Evolutionary conservation across 768 basidiomycete genomes (phyloP).

Genomic region (Arthromyces matolae): DNA sequence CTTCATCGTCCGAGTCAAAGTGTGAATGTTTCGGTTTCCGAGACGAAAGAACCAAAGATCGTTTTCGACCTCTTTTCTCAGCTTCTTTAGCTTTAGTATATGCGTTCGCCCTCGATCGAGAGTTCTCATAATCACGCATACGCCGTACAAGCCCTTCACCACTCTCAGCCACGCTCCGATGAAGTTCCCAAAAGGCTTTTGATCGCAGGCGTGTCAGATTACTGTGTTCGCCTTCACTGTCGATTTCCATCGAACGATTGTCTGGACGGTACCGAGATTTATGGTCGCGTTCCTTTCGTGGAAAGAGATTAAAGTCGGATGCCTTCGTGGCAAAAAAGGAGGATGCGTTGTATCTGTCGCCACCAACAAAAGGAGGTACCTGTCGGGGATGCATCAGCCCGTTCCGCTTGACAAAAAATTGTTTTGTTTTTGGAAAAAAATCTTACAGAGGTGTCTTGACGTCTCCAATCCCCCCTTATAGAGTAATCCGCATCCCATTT

Average conservation of each 20-base stretch:
- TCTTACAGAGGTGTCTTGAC: slow-evolving; percentile 47
- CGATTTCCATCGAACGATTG: slow-evolving; percentile 12
- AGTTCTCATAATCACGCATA: slow-evolving; percentile 70
- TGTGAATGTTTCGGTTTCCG: slow-evolving; percentile 19
- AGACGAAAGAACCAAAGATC: slow-evolving; percentile 22
- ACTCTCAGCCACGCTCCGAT: slow-evolving; percentile 55
- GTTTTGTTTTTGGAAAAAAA: too few relatives aligned
- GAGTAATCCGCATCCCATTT: slow-evolving; percentile 53
- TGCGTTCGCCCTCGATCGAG: slow-evolving; percentile 39
- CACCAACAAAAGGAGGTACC: slow-evolving; percentile 12
- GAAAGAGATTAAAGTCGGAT: slow-evolving; percentile 45
- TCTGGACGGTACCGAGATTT: slow-evolving; percentile 17
- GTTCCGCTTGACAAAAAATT: neutral
- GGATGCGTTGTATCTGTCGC: slow-evolving; percentile 15
- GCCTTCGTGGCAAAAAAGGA: slow-evolving; percentile 44
- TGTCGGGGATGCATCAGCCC: slow-evolving; percentile 14
- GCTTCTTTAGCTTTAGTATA: slow-evolving; percentile 36
- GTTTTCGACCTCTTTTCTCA: slow-evolving; percentile 41
- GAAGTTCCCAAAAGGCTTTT: slow-evolving; percentile 63
- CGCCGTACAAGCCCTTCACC: slow-evolving; percentile 66
- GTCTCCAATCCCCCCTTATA: slow-evolving; percentile 52
- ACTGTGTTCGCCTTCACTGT: slow-evolving; percentile 12
- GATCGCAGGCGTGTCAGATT: slow-evolving; percentile 45
- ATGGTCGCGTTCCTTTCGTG: slow-evolving; percentile 19
- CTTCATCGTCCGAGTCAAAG: slow-evolving; percentile 20